A percentile compares a stretch with the other conserved stretches of the same genome.
Evolutionary conservation across 2,329 filamentous ascomycete genomes (phyloP).

Genomic region (Furcasterigmium sp.): DNA sequence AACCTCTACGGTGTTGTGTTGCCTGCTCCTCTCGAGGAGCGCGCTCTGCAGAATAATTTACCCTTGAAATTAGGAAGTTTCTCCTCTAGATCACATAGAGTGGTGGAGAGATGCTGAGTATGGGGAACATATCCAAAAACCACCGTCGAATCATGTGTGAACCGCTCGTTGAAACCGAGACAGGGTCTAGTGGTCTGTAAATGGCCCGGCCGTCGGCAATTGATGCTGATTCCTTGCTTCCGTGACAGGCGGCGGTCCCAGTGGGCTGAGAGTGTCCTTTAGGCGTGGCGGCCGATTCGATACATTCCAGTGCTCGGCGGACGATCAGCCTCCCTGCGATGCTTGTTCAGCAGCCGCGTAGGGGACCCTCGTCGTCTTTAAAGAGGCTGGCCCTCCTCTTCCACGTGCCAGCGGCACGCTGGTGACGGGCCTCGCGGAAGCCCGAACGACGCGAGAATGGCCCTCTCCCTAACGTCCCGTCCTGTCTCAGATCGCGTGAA

Average conservation of each 20-base stretch:
- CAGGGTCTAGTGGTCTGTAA: neutral
- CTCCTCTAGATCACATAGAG: slow-evolving; percentile 27
- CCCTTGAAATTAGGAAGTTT: slow-evolving; percentile 62
- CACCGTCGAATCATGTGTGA: too few relatives aligned
- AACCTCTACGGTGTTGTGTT: slow-evolving; percentile 56
- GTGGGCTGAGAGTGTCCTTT: slow-evolving; percentile 1
- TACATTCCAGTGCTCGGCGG: too few relatives aligned
- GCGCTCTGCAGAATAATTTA: slow-evolving; percentile 50
- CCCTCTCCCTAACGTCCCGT: neutral
- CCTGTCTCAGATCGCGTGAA: neutral
- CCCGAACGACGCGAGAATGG: neutral
- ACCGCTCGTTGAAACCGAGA: too few relatives aligned
- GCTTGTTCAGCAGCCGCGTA: too few relatives aligned
- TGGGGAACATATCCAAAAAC: slow-evolving; percentile 52
- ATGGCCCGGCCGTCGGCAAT: too few relatives aligned
- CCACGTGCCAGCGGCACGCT: neutral
- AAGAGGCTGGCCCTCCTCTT: neutral
- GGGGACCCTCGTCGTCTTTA: neutral
- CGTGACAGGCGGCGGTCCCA: neutral
- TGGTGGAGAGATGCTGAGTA: slow-evolving; percentile 57
- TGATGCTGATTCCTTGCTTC: too few relatives aligned
- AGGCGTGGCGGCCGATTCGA: neutral
- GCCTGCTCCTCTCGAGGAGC: slow-evolving; percentile 46
- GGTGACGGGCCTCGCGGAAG: too few relatives aligned
- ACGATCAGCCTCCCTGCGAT: too few relatives aligned